A percentile compares a stretch with the other conserved stretches of the same genome.
Conservation (phyloP, 2,329 filamentous ascomycete genomes). For the Microdochium trichocladiopsis region DNA sequence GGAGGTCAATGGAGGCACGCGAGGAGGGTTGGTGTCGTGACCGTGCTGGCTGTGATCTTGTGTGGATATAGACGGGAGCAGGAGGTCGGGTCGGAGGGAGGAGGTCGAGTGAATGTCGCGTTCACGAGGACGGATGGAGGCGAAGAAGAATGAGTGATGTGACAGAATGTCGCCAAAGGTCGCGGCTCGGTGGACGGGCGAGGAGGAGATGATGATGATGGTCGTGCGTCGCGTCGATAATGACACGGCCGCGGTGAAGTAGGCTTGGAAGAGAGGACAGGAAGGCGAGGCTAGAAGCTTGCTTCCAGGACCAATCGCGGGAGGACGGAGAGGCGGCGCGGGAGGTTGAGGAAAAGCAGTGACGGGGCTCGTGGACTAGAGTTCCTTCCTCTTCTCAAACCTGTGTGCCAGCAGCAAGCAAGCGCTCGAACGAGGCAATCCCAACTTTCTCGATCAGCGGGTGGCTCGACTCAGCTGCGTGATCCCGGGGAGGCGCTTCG, state of each 20-base stretch:
- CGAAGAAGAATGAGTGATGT: conserved; percentile 8
- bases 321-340: not conserved
- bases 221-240: not conserved
- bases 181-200: conserved; percentile 12
- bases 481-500: no score
- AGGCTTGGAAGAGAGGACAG: conserved; percentile 8
- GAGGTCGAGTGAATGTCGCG: not conserved
- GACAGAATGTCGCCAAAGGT: conserved; percentile 7
- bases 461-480: no score
- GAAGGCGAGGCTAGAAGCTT: conserved; percentile 1
- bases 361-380: not conserved
- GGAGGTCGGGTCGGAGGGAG: not conserved
- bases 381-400: conserved; percentile 1
- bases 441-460: not conserved
- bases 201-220: conserved; percentile 11
- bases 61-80: not conserved
- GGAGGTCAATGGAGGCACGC: conserved; percentile 15
- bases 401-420: not conserved
- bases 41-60: not conserved
- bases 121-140: not conserved
- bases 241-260: conserved; percentile 7
- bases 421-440: not conserved
- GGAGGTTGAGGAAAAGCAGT: not conserved
- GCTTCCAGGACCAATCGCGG: not conserved
- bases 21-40: not conserved